These are phyloP conservation scores for Ceratobasidium theobromae DNA, from an alignment of 1,284 basidiomycete species.

Conservation along the genomic window DNA sequence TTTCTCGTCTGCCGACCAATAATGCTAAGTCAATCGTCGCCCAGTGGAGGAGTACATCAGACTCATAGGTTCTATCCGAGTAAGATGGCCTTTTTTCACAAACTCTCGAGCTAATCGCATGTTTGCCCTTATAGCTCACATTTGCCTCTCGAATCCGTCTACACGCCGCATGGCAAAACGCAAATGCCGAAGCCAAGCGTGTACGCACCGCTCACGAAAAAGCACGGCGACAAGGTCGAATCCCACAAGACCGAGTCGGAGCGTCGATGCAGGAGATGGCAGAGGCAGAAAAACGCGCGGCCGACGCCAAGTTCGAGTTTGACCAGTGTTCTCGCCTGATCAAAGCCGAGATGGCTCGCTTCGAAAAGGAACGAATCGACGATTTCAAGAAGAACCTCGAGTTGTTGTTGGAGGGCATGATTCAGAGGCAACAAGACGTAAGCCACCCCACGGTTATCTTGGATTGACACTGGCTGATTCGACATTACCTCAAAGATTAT, in stretches of 20 bases:
- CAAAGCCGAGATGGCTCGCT: conserved; percentile 89
- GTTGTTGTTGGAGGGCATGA: conserved; percentile 79
- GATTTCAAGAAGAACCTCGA: conserved; percentile 82
- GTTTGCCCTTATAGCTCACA: conserved; percentile 61
- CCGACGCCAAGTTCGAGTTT: conserved; percentile 83
- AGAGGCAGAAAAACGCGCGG: conserved; percentile 81
- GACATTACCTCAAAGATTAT: conserved; percentile 53
- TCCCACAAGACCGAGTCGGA: conserved; percentile 64
- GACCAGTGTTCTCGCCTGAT: conserved; percentile 84
- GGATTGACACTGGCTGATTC: neutral
- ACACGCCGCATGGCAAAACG: conserved; percentile 76
- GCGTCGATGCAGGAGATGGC: conserved; percentile 71
- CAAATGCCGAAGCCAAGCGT: conserved; percentile 74
- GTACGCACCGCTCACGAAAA: conserved; percentile 78
- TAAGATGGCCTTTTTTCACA: conserved; percentile 45
- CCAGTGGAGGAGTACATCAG: conserved; percentile 88
- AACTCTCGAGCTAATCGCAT: neutral
- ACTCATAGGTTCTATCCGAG: conserved; percentile 85
- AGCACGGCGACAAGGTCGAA: conserved; percentile 69
- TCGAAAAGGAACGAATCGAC: conserved; percentile 89
- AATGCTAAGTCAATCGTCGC: conserved; percentile 21
- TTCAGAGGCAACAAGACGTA: conserved; percentile 78
- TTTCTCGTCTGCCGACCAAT: neutral
- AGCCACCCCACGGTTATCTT: conserved; percentile 37
- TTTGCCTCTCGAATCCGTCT: conserved; percentile 84